Evolutionary conservation across 1,139 yeast species (phyloP), one percentile per base, ranked within the genome.

Genomic region (Saccharomyces hybrid): DNA sequence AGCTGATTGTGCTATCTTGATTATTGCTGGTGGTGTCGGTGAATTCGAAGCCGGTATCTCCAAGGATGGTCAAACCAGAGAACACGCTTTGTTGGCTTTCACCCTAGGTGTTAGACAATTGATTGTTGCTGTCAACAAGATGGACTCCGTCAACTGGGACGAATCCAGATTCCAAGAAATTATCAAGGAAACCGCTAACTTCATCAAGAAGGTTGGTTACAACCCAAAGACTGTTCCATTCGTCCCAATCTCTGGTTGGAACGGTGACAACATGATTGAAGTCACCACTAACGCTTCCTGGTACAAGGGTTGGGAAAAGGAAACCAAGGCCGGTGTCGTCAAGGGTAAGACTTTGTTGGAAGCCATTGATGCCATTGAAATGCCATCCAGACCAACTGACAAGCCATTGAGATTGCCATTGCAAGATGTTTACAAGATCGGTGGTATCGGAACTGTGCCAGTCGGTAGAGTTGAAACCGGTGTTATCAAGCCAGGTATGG

Each of bases 31-130:
- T 58, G 88, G 99, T 81, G 90, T 90, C 76, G 99, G 99, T 75
- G 99, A 93, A 74, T 93, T 91, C 76, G 99, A 93, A 78, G 95
- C 99, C 59, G 99, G 99, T 61, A 93, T 93, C 72, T 98, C 95
- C 78, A 88, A 91, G 77, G 98, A 98, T 66, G 99, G 99, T 63
- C 98, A 93, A 77, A 91, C 99, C 59, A 85, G 98, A 77, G 99
- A 93, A 79, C 99, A 93, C 72, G 99, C 99, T 48, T 79, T 93
- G 62, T 81, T 93, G 72, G 98, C 99, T 63, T 93, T 88, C 81
- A 93, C 97, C 57, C 96, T 93, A 75, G 99, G 99, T 76, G 96
- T 93, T 58, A 90, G 88, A 77, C 87, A 85, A 73, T 81, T 93
- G 67, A 78, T 93, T 63, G 96, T 93, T 59, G 95, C 93, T 70